phyloP scores from a whole-genome alignment of 371 early-diverging fungal genomes.

The Actinomucor elegans region DNA sequence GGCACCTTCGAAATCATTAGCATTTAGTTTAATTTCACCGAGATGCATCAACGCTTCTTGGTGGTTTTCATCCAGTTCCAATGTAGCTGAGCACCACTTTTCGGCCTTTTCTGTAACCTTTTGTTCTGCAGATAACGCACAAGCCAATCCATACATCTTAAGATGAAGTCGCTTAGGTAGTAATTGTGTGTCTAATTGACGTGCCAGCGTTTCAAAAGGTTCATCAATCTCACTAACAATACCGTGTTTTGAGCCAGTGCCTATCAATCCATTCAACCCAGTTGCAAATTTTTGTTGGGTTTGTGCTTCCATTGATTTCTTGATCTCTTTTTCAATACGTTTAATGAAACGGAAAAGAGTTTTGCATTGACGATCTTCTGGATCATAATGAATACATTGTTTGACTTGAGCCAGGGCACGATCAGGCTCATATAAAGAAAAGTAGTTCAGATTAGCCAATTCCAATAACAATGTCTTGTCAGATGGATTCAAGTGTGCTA shows the following conservation, averaged over 20 bases:
- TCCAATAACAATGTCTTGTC: conserved; percentile 56
- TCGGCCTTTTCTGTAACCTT: conserved; percentile 45
- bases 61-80: conserved; percentile 63
- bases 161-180: conserved; percentile 51
- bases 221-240: conserved; percentile 52
- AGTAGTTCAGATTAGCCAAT: conserved; percentile 76
- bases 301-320: conserved; percentile 56
- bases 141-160: conserved; percentile 59
- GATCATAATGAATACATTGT: conserved; percentile 86
- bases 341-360: conserved; percentile 69
- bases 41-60: conserved; percentile 68
- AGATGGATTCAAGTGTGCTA: conserved; percentile 69
- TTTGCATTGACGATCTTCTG: conserved; percentile 87
- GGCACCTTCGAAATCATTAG: conserved; percentile 78
- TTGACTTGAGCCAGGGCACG: conserved; percentile 72
- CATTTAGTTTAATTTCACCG: conserved; percentile 67
- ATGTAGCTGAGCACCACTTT: conserved; percentile 60
- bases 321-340: conserved; percentile 72
- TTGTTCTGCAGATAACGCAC: conserved; percentile 55
- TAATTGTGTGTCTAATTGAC: conserved; percentile 34
- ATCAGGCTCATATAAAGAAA: conserved; percentile 65
- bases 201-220: conserved; percentile 31
- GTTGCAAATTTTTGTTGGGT: conserved; percentile 63
- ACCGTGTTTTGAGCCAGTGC: conserved; percentile 55
- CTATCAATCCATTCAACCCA: conserved; percentile 64